A percentile compares a stretch with the other conserved stretches of the same genome.
phyloP scores from a whole-genome alignment of 2,329 filamentous ascomycete genomes.

The Colletotrichum orchidophilum region DNA sequence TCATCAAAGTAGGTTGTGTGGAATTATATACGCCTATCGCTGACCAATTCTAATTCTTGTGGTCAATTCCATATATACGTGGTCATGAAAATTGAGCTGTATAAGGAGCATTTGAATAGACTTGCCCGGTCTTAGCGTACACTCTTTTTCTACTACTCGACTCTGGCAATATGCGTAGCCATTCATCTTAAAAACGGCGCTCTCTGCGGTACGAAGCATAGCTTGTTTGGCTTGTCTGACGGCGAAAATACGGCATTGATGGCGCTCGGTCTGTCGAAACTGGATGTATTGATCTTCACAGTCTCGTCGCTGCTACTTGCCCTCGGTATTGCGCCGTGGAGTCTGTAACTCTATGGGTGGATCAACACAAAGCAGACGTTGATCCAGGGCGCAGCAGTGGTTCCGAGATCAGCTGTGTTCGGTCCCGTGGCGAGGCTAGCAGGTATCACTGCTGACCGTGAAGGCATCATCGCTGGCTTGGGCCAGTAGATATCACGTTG shows the following conservation, averaged over 20 bases:
- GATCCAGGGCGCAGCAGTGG: neutral
- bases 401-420: neutral
- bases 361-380: neutral
- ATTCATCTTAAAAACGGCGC: neutral
- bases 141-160: neutral
- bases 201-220: neutral
- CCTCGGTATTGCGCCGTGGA: neutral
- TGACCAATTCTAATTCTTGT: too few relatives aligned
- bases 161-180: neutral
- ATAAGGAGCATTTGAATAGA: too few relatives aligned
- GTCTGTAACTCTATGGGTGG: neutral
- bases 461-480: neutral
- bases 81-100: too few relatives aligned
- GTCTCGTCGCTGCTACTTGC: neutral
- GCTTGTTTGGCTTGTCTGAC: neutral
- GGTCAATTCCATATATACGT: too few relatives aligned
- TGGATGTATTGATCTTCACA: neutral
- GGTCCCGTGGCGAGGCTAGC: neutral
- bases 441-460: neutral
- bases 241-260: neutral
- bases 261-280: neutral
- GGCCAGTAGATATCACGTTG: neutral
- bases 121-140: neutral
- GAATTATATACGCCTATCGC: too few relatives aligned
- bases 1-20: too few relatives aligned